Evolutionary conservation across 495 filamentous ascomycete genomes (phyloP), one percentile per base, ranked within the genome.

Genomic region (Penicillium maclennaniae): DNA sequence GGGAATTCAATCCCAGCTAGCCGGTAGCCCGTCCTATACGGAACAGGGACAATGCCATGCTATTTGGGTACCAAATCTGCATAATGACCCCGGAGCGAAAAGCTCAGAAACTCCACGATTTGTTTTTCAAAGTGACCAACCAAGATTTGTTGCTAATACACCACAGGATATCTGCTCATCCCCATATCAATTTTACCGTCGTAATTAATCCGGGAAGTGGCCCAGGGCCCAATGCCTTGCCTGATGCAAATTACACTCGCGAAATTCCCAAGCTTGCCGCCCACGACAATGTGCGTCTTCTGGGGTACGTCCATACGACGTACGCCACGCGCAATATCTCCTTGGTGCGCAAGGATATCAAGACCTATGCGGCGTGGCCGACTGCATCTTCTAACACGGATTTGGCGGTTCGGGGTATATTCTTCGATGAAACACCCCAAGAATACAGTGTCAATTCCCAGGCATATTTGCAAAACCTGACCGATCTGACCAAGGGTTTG

Each of bases 171-270:
- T 51, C 63, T 49, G 23, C 53, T 10, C 55, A 81, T 56, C 76
- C 78, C 12, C 37, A 69, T 45, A 60, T 79, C 48, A 69, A 73
- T 52, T 84, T 83, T 60, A 68, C 73, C 7, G 69, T 82, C 34
- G 70, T 84, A 50, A 68, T 83, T 58, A 84, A 84, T 53, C 81
- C 81, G 25, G 63, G 69, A 43, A 80, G 69, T 45, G 81, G 81
- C 1, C 81, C 81, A 12, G 80, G 81, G 19, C 51, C 65, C 28
- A 53, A 64, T 45, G 38, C 68, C 8, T 43, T 69, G 34, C 79
- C 81, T 1, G 76, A 81, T 57, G 69, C 58, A 42, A 79, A 80
- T 61, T 83, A 84, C 57, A 72, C 70, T 7, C 64, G 62, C 4
- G 79, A 75, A 53, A 67, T 83, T 19, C 69, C 72, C 1, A 66